Base-by-base conservation (phyloP, 2,329 filamentous ascomycete species). In the Penicillium sp. region DNA sequence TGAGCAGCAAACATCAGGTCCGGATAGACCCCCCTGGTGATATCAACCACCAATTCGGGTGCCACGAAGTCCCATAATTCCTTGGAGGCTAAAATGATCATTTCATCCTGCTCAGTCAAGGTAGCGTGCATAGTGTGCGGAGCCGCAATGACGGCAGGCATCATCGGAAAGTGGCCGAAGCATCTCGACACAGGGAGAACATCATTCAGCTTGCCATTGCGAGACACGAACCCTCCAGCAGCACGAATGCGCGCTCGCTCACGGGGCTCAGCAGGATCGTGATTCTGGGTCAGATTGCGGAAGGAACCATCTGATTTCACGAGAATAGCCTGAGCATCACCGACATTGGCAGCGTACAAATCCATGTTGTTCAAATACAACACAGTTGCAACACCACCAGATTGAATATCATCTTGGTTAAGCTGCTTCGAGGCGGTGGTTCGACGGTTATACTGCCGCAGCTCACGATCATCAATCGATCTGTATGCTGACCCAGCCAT, bases 1-100 rank as follows among this genome's bases (percentile, higher is more conserved):
- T 97, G 92, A 4, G 94, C 88, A 14, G 92, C 94, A 48, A 90
- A 83, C 94, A 99, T 99, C 40, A 96, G 79, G 69, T 99, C 92
- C 41, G 84, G 82, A 6, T 91, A 86, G 71, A 96, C 92, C 22
- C 88, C 88, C 55, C 92, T 83, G 16, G 90, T 91, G 48, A 97
- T 86, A 69, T 99, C 95, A 22, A 96, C 91, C 8, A 95, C 88
- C 48, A 97, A 83, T 48, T 94, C 90, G 2, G 91, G 90, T 0
- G 88, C 88, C 10, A 99, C 80, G 69, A 92, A 96, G 58, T 97
- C 92, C 94, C 94, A 99, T 9, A 99, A 81, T 68, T 99, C 92
- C 58, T 85, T 86, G 6, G 92, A 96, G 2, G 92, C 94, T 53
- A 99, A 80, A 46, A 99, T 76, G 47, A 99, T 88, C 75, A 95